Base-by-base conservation (phyloP, 2,329 filamentous ascomycete genomes). In the Penicillium polonicum region DNA sequence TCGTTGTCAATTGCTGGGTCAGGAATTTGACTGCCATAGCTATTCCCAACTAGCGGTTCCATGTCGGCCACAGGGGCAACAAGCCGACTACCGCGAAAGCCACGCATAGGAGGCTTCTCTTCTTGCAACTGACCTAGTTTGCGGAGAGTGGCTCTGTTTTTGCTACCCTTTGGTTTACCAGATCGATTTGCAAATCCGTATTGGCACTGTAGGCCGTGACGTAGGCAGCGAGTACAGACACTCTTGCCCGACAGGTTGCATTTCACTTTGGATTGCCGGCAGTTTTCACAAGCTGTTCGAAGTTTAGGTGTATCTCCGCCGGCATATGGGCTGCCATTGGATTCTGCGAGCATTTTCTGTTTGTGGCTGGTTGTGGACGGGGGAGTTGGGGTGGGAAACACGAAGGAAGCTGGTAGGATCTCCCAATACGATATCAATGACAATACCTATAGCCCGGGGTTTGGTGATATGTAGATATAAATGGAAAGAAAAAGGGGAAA, bases 261-360 rank as follows among this genome's bases (percentile, higher is more conserved):
- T 63, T 75, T 75, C 43, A 75, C 73, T 55, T 75, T 75, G 29
- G 73, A 75, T 59, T 75, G 73, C 33, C 73, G 66, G 63, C 73
- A 75, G 35, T 74, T 73, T 60, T 75, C 73, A 52, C 73, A 75
- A 19, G 73, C 73, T 19, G 73, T 69, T 60, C 73, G 72, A 21
- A 74, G 70, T 57, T 73, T 73, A 38, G 72, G 72, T 48, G 67
- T 60, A 46, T 72, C 69, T 50, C 67, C 65, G 41, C 61, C 64
- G 29, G 50, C 51, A 56, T 65, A 64, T 52, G 60, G 58, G 42
- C 54, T 68, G 48, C 57, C 57, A 55, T 66, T 63, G 23, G 69
- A 55, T 55, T 70, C 69, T 48, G 64, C 60, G 38, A 70, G 65
- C 71, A 74, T 74, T 55, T 51, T 41, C 31, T 51, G 46, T 36